Conservation (phyloP, 768 basidiomycete genomes). For the Russula lepida region DNA sequence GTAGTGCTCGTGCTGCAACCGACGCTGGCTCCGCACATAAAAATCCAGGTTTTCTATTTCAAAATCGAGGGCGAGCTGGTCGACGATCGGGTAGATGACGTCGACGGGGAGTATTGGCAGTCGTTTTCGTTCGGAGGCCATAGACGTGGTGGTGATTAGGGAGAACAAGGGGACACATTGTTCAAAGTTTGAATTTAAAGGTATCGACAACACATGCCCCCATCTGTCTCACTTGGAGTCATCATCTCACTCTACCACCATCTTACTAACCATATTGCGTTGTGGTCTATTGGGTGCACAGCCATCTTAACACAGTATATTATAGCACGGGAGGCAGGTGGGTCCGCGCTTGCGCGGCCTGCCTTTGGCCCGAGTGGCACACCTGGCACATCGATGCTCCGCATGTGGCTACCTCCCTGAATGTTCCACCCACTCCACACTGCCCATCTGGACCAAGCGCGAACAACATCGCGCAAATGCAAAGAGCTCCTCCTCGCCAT, state of each 20-base stretch:
- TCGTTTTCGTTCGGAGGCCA: too few relatives aligned
- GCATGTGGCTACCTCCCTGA: slow-evolving; percentile 23
- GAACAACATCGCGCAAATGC: slow-evolving; percentile 94
- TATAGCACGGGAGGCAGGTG: not conserved
- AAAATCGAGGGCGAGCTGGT: not conserved
- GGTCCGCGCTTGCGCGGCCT: not conserved
- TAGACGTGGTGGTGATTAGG: not conserved
- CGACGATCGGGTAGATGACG: slow-evolving; percentile 8
- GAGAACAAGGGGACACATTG: too few relatives aligned
- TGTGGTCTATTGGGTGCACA: not conserved
- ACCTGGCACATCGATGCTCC: not conserved
- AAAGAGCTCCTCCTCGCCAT: slow-evolving; percentile 94
- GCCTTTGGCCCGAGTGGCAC: not conserved
- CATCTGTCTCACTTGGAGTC: not conserved
- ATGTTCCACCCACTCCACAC: slow-evolving; percentile 70
- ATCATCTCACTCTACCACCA: not conserved
- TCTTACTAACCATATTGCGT: not conserved
- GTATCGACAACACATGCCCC: not conserved
- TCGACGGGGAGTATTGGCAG: slow-evolving; percentile 1
- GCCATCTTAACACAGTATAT: not conserved
- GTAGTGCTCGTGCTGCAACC: not conserved
- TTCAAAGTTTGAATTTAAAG: not conserved
- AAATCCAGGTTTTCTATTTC: slow-evolving; percentile 2
- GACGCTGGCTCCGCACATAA: not conserved
- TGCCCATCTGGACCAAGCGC: slow-evolving; percentile 82